phyloP scores from a whole-genome alignment of 2,329 filamentous ascomycete species.

The Exophiala aquamarina region DNA sequence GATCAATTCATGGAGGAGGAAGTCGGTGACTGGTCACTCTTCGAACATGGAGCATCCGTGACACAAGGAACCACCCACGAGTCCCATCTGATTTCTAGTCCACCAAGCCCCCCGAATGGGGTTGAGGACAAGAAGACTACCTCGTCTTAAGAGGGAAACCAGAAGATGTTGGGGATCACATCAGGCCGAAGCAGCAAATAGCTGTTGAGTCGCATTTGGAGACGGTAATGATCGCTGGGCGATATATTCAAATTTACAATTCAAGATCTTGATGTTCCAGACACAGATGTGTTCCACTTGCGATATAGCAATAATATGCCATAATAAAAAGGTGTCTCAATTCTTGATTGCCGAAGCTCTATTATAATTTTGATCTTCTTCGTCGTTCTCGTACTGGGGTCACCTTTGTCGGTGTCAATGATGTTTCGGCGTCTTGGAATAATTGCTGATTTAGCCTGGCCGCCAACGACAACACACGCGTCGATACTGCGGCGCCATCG shows the following conservation, averaged over 20 bases:
- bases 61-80: not conserved
- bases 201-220: no score
- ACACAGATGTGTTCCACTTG: no score
- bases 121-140: not conserved
- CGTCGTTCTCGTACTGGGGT: not conserved
- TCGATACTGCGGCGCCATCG: conserved; percentile 87
- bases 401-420: not conserved
- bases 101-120: not conserved
- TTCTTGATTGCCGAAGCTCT: no score
- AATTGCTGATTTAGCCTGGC: conserved; percentile 70
- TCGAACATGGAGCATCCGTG: conserved; percentile 19
- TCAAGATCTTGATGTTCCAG: no score
- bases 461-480: conserved; percentile 73
- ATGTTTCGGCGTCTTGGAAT: conserved; percentile 53
- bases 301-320: no score
- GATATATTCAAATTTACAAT: no score
- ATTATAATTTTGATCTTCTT: conserved; percentile 1
- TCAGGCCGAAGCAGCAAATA: no score
- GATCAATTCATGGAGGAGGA: conserved; percentile 58
- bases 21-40: conserved; percentile 52
- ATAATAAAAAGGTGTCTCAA: no score
- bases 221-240: no score
- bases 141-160: not conserved
- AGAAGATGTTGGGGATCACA: no score
- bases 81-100: not conserved